Conservation (phyloP, 1,284 basidiomycete species). For the Leccinum pachyderme region DNA sequence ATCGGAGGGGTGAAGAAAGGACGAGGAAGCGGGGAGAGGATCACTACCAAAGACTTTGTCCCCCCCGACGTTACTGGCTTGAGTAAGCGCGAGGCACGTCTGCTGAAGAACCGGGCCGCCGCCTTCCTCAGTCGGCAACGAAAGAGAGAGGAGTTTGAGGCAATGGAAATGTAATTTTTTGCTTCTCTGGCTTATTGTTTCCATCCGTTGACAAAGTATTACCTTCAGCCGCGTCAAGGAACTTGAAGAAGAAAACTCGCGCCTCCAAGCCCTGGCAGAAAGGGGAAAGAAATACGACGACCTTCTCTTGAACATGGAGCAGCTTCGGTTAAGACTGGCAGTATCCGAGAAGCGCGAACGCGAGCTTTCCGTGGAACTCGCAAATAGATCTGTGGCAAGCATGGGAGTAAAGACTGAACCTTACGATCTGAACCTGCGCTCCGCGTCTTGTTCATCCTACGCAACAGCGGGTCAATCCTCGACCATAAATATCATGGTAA, state of each 20-base stretch:
- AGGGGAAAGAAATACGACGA: conserved; percentile 36
- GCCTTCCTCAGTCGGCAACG: conserved; percentile 88
- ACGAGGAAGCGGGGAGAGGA: conserved; percentile 58
- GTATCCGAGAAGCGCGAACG: conserved; percentile 65
- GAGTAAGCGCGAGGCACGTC: conserved; percentile 84
- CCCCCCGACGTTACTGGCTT: conserved; percentile 87
- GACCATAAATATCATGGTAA: conserved; percentile 69
- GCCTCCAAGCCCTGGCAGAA: conserved; percentile 56
- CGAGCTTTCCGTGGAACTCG: conserved; percentile 59
- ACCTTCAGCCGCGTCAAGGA: conserved; percentile 41
- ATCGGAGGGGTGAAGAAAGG: conserved; percentile 52
- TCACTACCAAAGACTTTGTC: conserved; percentile 79
- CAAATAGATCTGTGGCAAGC: conserved; percentile 37
- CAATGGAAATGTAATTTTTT: conserved; percentile 72
- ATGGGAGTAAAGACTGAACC: conserved; percentile 54
- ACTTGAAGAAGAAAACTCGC: conserved; percentile 75
- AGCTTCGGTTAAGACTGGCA: conserved; percentile 61
- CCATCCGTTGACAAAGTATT: conserved; percentile 17
- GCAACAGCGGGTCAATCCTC: conserved; percentile 49
- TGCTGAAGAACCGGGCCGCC: conserved; percentile 89
- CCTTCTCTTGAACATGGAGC: conserved; percentile 59
- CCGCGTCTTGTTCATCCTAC: conserved; percentile 42
- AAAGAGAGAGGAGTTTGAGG: conserved; percentile 90
- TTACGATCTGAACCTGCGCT: conserved; percentile 43
- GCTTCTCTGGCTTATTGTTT: conserved; percentile 20